Percentiles rank a stretch among this genome's conserved stretches.
Evolutionary conservation across 495 filamentous ascomycete species (phyloP).

Genomic region (Penicillium maclennaniae): DNA sequence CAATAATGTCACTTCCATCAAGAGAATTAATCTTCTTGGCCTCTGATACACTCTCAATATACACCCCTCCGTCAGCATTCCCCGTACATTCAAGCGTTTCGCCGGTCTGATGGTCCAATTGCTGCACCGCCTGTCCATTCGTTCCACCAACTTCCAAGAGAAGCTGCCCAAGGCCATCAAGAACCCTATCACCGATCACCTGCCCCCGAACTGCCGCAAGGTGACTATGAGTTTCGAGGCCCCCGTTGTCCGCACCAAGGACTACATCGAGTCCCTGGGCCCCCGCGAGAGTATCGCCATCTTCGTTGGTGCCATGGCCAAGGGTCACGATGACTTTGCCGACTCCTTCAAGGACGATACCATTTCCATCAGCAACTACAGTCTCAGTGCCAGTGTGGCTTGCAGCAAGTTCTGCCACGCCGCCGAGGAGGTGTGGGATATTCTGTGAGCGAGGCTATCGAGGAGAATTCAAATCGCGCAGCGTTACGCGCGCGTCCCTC

Average conservation of each 20-base stretch:
- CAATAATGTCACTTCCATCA: too few relatives aligned
- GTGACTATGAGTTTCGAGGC: conserved; percentile 92
- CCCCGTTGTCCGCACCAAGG: conserved; percentile 76
- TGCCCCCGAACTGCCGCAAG: conserved; percentile 96
- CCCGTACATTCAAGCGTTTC: conserved; percentile 97
- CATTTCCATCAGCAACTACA: conserved; percentile 97
- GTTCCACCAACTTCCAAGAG: conserved; percentile 91
- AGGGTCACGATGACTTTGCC: conserved; percentile 91
- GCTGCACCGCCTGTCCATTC: conserved; percentile 93
- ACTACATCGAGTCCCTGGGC: conserved; percentile 76
- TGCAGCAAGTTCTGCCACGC: conserved; percentile 99
- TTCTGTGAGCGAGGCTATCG: conserved; percentile 61
- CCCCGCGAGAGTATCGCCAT: conserved; percentile 91
- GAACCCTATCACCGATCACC: conserved; percentile 94
- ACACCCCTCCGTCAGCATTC: conserved; percentile 93
- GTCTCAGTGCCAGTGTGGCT: conserved; percentile 91
- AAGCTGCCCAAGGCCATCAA: conserved; percentile 96
- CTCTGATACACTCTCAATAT: too few relatives aligned
- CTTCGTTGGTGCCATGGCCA: conserved; percentile 98
- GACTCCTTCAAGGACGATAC: conserved; percentile 92
- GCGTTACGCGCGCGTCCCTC: conserved; percentile 10
- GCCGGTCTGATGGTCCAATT: conserved; percentile 98
- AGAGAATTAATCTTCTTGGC: too few relatives aligned
- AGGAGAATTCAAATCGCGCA: conserved; percentile 17
- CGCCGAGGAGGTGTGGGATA: conserved; percentile 93